Conservation (phyloP, 192 early-diverging fungal genomes). For the Paraglomus occultum region DNA sequence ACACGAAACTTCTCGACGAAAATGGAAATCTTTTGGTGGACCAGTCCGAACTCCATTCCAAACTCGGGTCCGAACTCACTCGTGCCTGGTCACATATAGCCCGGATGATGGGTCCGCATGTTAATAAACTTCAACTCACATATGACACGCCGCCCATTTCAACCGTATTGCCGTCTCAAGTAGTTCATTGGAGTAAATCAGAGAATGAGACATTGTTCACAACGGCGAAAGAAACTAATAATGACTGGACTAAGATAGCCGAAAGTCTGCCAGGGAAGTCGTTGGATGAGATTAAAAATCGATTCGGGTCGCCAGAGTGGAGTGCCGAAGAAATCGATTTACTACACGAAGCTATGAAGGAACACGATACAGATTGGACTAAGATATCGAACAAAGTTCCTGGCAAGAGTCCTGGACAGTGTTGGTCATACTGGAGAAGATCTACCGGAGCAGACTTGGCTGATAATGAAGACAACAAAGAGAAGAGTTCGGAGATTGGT, state of each 20-base stretch:
- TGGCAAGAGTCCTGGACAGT: conserved; percentile 30
- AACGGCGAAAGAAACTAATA: not conserved
- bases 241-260: not conserved
- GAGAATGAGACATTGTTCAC: not conserved
- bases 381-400: conserved; percentile 29
- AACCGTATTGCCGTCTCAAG: not conserved
- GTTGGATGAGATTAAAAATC: not conserved
- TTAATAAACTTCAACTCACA: not conserved
- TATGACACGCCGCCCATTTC: not conserved
- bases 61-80: too few relatives aligned
- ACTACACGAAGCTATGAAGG: conserved; percentile 26
- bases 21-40: too few relatives aligned
- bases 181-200: not conserved
- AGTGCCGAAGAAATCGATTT: conserved; percentile 21
- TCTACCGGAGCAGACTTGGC: not conserved
- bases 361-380: conserved; percentile 31
- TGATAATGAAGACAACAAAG: too few relatives aligned
- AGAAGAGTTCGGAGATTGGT: too few relatives aligned
- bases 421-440: conserved; percentile 11
- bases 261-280: not conserved
- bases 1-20: too few relatives aligned
- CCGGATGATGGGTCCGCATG: too few relatives aligned
- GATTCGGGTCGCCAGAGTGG: not conserved
- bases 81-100: too few relatives aligned
- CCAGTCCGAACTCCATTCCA: too few relatives aligned